Percentiles rank a stretch among this genome's conserved stretches.
Conservation (phyloP, 805 yeast species). For the Saturnispora sanitii region DNA sequence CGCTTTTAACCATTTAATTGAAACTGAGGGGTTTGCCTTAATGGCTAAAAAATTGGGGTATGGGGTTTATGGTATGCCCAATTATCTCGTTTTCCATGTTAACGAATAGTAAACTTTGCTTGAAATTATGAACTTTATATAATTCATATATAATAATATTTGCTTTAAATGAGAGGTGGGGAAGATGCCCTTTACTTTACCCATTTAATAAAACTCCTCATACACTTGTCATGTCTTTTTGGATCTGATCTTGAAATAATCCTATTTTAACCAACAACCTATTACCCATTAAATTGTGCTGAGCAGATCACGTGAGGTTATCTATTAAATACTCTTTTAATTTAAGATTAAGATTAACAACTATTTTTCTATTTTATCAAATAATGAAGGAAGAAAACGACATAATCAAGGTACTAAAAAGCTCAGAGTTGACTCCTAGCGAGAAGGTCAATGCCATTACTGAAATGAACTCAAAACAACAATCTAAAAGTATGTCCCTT, state of each 20-base stretch:
- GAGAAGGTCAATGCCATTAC: constrained; percentile 18
- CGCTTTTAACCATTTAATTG: constrained; percentile 93
- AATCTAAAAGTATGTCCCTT: constrained; percentile 18
- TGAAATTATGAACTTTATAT: too few species aligned
- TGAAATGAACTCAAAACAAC: constrained; percentile 18
- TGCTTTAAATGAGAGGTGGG: too few species aligned
- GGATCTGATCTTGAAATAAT: too few species aligned
- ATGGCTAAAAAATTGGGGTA: constrained; percentile 95
- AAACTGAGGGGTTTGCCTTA: constrained; percentile 97
- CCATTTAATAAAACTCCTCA: too few species aligned
- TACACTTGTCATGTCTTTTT: too few species aligned
- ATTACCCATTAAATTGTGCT: too few species aligned
- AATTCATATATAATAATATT: background rate
- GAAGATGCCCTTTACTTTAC: too few species aligned
- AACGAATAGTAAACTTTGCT: constrained; percentile 51
- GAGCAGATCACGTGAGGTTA: background rate
- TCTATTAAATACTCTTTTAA: background rate
- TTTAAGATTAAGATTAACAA: background rate
- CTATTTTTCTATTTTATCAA: background rate
- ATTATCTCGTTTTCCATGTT: constrained; percentile 84
- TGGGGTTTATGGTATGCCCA: constrained; percentile 86
- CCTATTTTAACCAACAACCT: too few species aligned
- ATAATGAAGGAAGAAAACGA: constrained; percentile 10
- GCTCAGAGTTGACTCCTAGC: constrained; percentile 15
- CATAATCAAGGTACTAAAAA: constrained; percentile 15